These are phyloP conservation scores for Blumeria hordei DNA, from an alignment of 2,329 filamentous ascomycete species.

Conservation along the genomic window DNA sequence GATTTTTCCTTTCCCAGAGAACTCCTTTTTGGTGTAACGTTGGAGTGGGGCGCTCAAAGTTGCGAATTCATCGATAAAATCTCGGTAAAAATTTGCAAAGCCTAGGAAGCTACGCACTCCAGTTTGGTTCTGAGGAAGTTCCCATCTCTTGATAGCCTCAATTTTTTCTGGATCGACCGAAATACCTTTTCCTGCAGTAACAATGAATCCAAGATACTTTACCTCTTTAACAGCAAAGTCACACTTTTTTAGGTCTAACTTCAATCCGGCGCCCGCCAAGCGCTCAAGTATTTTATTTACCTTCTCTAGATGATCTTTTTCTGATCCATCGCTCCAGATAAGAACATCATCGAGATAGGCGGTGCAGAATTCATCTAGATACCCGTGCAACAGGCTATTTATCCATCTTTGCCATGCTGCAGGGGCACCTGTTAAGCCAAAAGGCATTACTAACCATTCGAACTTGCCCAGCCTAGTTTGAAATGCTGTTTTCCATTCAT, in stretches of 20 bases:
- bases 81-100: background rate
- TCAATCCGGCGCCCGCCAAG: too few species aligned
- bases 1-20: background rate
- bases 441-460: slow-evolving; percentile 1
- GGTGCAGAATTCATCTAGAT: background rate
- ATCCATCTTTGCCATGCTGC: background rate
- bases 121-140: background rate
- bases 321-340: too few species aligned
- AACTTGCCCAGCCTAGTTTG: background rate
- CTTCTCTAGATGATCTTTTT: too few species aligned
- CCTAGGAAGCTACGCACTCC: background rate
- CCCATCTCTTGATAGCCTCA: background rate
- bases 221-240: too few species aligned
- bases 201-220: too few species aligned
- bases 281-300: too few species aligned
- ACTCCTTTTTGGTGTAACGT: background rate
- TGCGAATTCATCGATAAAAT: background rate
- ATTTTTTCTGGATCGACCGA: background rate
- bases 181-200: too few species aligned
- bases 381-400: background rate
- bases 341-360: too few species aligned
- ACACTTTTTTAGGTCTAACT: too few species aligned
- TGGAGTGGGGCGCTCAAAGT: background rate
- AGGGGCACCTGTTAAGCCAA: background rate
- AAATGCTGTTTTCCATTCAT: slow-evolving; percentile 1